These are phyloP conservation scores for Ananas comosus DNA, from an alignment of 176 grass and related monocot species.

Conservation along the genomic window DNA sequence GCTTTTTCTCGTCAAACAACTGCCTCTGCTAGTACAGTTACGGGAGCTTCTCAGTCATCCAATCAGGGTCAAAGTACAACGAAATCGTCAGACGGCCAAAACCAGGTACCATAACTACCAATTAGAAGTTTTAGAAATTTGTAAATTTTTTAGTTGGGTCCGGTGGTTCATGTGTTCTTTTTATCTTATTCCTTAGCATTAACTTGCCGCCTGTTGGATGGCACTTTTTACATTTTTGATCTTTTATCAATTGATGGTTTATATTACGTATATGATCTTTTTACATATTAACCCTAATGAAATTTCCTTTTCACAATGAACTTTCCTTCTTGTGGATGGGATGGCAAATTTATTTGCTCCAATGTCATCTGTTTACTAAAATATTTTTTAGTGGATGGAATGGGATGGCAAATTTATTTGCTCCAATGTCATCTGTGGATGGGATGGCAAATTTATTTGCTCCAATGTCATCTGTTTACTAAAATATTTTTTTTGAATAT, in stretches of 20 bases:
- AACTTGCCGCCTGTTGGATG: background rate
- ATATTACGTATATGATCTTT: no score
- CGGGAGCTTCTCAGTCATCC: constrained; percentile 20
- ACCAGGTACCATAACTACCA: constrained; percentile 21
- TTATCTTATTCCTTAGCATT: no score
- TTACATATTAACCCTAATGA: background rate
- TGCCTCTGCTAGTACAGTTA: constrained; percentile 24
- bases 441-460: background rate
- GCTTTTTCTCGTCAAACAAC: constrained; percentile 18
- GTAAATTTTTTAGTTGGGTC: background rate
- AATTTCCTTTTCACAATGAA: background rate
- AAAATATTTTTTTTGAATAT: constrained; percentile 13
- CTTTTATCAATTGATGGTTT: background rate
- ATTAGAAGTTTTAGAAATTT: background rate
- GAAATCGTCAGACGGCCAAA: constrained; percentile 23
- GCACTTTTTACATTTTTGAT: background rate
- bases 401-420: background rate
- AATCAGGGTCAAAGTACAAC: constrained; percentile 36
- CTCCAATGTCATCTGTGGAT: constrained; percentile 1
- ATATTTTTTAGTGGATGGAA: no score
- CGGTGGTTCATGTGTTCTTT: background rate
- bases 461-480: constrained; percentile 1
- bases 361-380: constrained; percentile 10
- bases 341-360: background rate
- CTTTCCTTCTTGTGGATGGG: background rate